These are phyloP conservation scores for Tritrichomonas foetus DNA, from an alignment of 208 protist genomes.

Conservation along the genomic window DNA sequence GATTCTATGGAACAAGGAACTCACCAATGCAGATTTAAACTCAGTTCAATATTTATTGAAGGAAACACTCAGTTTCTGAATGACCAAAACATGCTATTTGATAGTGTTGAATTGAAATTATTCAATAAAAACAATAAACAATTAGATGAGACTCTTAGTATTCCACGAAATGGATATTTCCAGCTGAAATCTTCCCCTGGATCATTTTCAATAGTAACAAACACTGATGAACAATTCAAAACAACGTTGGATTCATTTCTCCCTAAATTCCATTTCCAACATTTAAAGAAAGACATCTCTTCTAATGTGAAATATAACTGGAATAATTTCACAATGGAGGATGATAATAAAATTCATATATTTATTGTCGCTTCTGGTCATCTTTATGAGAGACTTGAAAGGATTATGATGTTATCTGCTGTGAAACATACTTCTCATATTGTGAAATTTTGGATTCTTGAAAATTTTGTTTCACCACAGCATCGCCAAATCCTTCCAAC, in stretches of 20 bases:
- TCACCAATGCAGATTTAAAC: not conserved
- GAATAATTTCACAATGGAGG: not conserved
- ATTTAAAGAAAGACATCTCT: not conserved
- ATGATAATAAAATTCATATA: not conserved
- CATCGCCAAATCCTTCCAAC: slow-evolving; percentile 75
- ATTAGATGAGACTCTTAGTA: not conserved
- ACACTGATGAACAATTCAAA: not conserved
- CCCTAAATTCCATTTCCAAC: not conserved
- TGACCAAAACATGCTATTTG: not conserved
- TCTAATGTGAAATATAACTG: not conserved
- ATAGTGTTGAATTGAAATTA: not conserved
- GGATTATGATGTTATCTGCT: not conserved
- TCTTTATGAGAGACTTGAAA: not conserved
- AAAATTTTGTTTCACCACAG: slow-evolving; percentile 88
- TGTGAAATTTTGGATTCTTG: slow-evolving; percentile 98
- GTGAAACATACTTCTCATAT: not conserved
- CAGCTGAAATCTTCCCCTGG: not conserved
- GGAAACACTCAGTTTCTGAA: not conserved
- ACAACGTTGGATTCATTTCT: not conserved
- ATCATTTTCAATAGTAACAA: not conserved
- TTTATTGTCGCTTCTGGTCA: not conserved
- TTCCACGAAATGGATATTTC: not conserved
- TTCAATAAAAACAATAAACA: not conserved
- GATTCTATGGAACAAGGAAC: not conserved
- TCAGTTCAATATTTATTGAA: not conserved